These are phyloP conservation scores for Entomortierella lignicola DNA, from an alignment of 192 early-diverging fungal species.

Conservation along the genomic window DNA sequence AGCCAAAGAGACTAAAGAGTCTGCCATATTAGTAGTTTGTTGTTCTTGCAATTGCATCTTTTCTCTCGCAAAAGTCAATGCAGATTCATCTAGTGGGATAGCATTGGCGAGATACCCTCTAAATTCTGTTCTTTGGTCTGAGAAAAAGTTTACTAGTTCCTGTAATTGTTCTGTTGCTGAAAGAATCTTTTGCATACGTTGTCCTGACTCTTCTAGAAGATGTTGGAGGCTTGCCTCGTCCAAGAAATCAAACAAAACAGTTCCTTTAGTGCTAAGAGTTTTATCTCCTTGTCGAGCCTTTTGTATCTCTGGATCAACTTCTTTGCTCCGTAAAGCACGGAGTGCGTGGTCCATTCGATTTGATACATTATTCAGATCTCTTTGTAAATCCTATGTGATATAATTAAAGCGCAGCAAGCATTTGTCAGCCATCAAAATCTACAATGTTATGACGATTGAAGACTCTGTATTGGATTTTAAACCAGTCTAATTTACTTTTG, in stretches of 20 bases:
- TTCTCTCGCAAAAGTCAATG: conserved; percentile 53
- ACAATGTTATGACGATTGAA: no score
- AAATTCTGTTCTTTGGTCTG: conserved; percentile 25
- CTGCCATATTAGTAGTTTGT: conserved; percentile 60
- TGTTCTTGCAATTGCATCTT: conserved; percentile 59
- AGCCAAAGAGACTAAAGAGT: conserved; percentile 57
- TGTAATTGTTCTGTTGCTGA: conserved; percentile 14
- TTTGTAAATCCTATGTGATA: conserved; percentile 24
- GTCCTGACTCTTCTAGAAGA: conserved; percentile 22
- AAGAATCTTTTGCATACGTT: conserved; percentile 24
- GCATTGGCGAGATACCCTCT: conserved; percentile 29
- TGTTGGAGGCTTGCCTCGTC: conserved; percentile 40
- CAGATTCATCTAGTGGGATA: conserved; percentile 55
- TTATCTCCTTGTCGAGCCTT: not conserved
- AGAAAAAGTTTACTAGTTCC: conserved; percentile 20
- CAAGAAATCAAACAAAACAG: conserved; percentile 37
- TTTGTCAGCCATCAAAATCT: not conserved
- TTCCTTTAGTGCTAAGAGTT: not conserved
- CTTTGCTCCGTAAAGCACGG: conserved; percentile 18
- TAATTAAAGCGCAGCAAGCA: not conserved
- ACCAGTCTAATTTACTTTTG: conserved; percentile 15
- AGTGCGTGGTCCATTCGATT: conserved; percentile 39
- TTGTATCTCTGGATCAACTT: conserved; percentile 49
- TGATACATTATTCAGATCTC: conserved; percentile 34
- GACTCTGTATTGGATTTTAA: not conserved